Conservation (phyloP, 225 moss, liverwort and hornwort genomes). For the Sphagnum contortum region DNA sequence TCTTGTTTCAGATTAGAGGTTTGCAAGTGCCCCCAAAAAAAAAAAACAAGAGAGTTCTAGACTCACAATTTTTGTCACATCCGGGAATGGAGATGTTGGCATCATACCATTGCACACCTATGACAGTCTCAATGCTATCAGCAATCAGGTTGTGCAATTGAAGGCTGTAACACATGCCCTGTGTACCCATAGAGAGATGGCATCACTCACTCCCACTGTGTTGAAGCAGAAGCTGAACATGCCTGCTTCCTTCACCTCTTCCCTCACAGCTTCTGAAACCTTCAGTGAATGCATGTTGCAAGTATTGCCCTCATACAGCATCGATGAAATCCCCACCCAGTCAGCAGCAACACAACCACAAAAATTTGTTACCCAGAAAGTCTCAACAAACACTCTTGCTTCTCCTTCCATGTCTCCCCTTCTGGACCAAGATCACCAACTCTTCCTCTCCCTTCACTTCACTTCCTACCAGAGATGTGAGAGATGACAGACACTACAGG, state of each 20-base stretch:
- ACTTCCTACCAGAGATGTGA: too few species aligned
- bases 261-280: slow-evolving; percentile 77
- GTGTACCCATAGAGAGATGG: slow-evolving; percentile 83
- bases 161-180: slow-evolving; percentile 89
- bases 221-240: slow-evolving; percentile 88
- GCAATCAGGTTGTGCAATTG: slow-evolving; percentile 86
- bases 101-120: slow-evolving; percentile 99
- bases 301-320: slow-evolving; percentile 93
- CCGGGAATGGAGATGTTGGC: slow-evolving; percentile 96
- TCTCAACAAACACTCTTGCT: too few species aligned
- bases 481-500: too few species aligned
- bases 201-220: slow-evolving; percentile 82
- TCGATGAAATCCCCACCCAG: slow-evolving; percentile 75
- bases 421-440: too few species aligned
- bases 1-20: too few species aligned
- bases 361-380: too few species aligned
- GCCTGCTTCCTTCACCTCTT: slow-evolving; percentile 70
- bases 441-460: too few species aligned
- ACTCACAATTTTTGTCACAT: slow-evolving; percentile 79
- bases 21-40: too few species aligned
- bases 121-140: slow-evolving; percentile 89
- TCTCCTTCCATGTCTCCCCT: too few species aligned
- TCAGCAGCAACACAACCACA: too few species aligned
- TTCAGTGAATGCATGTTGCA: slow-evolving; percentile 91
- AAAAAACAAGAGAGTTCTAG: too few species aligned